Evolutionary conservation across 257 asterid species (phyloP).

Genomic region (Nemophila menziesii): DNA sequence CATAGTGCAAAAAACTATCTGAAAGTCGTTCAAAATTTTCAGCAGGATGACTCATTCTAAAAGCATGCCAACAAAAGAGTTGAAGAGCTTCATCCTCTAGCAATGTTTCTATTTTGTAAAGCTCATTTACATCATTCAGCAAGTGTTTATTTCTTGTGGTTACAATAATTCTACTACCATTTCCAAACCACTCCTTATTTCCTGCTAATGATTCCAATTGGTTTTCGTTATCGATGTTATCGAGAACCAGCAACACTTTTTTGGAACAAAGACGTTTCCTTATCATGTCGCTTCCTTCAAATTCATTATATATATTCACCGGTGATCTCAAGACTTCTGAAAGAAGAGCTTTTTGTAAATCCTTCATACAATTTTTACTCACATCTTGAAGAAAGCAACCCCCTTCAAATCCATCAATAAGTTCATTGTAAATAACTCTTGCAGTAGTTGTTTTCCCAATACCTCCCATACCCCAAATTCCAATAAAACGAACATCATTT

Average conservation of each 20-base stretch:
- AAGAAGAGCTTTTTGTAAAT: background rate
- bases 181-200: background rate
- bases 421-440: background rate
- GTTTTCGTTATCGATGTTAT: background rate
- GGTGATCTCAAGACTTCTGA: background rate
- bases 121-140: background rate
- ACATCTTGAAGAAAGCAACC: constrained; percentile 2
- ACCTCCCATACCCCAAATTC: no score
- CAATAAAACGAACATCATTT: background rate
- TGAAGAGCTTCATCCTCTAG: background rate
- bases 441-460: background rate
- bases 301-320: background rate
- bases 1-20: background rate
- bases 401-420: background rate
- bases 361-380: background rate
- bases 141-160: background rate
- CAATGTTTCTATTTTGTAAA: background rate
- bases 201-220: background rate
- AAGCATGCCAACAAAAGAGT: background rate
- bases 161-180: background rate
- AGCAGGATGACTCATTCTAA: background rate
- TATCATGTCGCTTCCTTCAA: background rate
- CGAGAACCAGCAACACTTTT: background rate
- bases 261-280: background rate
- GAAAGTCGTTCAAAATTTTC: background rate